These are phyloP conservation scores for Fusarium newnesense DNA, from an alignment of 2,329 filamentous ascomycete species.

Conservation along the genomic window DNA sequence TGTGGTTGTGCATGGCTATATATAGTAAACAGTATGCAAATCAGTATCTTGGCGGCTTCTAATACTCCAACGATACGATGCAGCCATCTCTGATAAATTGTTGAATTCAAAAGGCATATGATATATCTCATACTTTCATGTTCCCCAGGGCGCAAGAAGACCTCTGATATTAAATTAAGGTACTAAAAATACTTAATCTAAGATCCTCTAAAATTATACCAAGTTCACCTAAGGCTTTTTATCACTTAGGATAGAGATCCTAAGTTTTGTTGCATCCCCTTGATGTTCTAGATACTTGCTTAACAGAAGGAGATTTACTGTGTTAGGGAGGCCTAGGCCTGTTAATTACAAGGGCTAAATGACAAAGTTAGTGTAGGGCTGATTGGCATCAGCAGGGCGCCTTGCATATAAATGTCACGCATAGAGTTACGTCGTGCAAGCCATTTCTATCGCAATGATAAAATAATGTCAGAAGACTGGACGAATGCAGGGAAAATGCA, in stretches of 20 bases:
- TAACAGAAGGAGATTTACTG: background rate
- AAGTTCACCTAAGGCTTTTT: no score
- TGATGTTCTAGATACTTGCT: background rate
- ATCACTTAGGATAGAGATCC: no score
- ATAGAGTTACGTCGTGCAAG: background rate
- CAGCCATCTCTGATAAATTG: background rate
- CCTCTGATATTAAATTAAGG: no score
- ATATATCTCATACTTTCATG: background rate
- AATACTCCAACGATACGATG: background rate
- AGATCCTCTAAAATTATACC: no score
- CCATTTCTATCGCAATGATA: background rate
- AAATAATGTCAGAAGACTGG: background rate
- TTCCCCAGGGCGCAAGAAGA: no score
- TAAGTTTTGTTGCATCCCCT: no score
- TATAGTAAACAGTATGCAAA: background rate
- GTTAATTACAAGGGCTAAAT: background rate
- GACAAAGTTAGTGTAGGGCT: background rate
- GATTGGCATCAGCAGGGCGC: background rate
- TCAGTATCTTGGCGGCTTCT: background rate
- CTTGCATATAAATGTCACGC: constrained; percentile 1
- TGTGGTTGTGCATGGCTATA: background rate
- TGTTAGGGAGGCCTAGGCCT: background rate
- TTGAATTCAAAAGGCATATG: background rate
- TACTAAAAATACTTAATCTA: no score
- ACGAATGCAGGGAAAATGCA: background rate